Base-by-base conservation (phyloP, 2,329 filamentous ascomycete species). In the Chaetothyriales sp. region DNA sequence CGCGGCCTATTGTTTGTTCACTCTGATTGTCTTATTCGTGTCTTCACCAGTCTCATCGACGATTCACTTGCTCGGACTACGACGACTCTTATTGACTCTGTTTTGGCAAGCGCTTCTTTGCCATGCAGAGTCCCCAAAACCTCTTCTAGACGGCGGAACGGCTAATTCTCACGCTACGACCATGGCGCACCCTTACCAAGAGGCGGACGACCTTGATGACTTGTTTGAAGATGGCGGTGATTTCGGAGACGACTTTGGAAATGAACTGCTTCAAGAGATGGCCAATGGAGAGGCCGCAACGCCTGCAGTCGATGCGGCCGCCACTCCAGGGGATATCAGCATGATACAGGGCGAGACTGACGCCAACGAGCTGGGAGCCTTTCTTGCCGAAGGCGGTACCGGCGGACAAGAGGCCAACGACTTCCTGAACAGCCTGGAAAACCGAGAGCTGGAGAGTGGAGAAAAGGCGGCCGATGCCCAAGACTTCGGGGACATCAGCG, bases 401-500 rank as follows among this genome's bases (percentile, higher is more conserved):
- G 57, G 48, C n/a, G 57, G 32, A 15, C 10, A 39, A 39, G 32
- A 39, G 32, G 32, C 32, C 32, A 39, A 39, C 18, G 26, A 25
- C 20, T 26, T 47, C 22, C 46, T 56, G 47, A 49, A 59, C 49
- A 52, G 53, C 25, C 42, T 61, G 32, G 59, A 61, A 46, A 50
- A 53, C 46, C 51, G 52, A 54, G 54, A 53, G 28, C 49, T 49
- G 65, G 75, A 49, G 71, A 73, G 49, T 49, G 76, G 74, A 18
- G 84, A 87, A 65, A 98, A 98, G 67, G 90, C 88, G 50, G 88
- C 88, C 53, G 86, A 96, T 68, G 92, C 92, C 43, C 71, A 92
- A 55, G 92, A 98, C 63, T 98, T 76, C 60, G 87, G 86, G 63
- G 86, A 95, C 62, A 89, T 96, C 55, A 84, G 84, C 57, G 90